Base-by-base conservation (phyloP, 495 filamentous ascomycete species). In the Penicillium goetzii region DNA sequence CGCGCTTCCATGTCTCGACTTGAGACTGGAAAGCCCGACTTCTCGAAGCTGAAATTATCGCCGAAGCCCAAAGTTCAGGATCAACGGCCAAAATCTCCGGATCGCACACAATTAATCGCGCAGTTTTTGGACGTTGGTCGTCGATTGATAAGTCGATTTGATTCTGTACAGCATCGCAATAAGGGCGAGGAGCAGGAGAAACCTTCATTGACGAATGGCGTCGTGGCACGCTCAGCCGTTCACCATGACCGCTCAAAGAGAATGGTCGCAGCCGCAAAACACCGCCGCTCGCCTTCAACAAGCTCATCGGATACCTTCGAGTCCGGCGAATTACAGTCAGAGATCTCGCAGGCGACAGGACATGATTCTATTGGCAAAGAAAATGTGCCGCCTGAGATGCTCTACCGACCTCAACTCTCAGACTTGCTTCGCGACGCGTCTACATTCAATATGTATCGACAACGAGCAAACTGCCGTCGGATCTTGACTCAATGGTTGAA, bases 391-490 rank as follows among this genome's bases (percentile, higher is more conserved):
- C 77, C 69, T 0, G 77, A 83, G 59, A 70, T 83, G 59, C 62
- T 85, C 6, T 83, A 83, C 62, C 73, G 77, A 41, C 85, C 83
- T 1, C 82, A 85, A 21, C 75, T 84, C 38, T 84, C 84, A 1
- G 83, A 87, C 65, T 67, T 89, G 59, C 68, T 85, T 14, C 78
- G 81, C 33, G 84, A 89, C 70, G 86, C 86, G 17, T 81, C 85
- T 19, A 84, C 80, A 3, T 88, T 90, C 67, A 80, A 83, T 30
- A 76, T 82, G 68, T 84, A 81, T 54, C 79, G 80, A 55, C 72
- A 83, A 59, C 71, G 78, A n/a, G 77, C 77, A 5, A 73, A 83
- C 17, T 79, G 76, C 40, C 78, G 82, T 41, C 76, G 73, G 14
- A 72, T 83, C 41, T 45, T 90, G 17, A 78, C 78, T 7, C 73